Percentiles rank a stretch among this genome's conserved stretches.
These are phyloP conservation scores for Parasarocladium wereldwijsianum DNA, from an alignment of 2,329 filamentous ascomycete species.

Conservation along the genomic window DNA sequence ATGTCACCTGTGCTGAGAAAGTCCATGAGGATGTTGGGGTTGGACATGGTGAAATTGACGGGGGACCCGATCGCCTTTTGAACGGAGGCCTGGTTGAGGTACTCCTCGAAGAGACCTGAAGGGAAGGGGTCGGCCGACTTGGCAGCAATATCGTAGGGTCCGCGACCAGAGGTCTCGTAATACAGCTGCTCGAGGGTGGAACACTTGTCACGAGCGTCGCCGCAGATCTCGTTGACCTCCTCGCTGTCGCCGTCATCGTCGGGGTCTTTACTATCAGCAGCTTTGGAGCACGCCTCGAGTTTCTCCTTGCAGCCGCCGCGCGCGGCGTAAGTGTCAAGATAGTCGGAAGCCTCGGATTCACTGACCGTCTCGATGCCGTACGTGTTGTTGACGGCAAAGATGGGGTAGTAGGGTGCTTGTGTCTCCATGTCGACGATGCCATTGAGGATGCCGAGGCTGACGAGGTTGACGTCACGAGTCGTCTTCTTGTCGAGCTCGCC, in stretches of 20 bases:
- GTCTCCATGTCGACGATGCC: slow-evolving; percentile 34
- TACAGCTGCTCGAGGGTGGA: slow-evolving; percentile 8
- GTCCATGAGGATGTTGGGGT: slow-evolving; percentile 6
- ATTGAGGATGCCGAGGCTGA: slow-evolving; percentile 41
- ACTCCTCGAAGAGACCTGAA: slow-evolving; percentile 6
- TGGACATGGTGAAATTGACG: slow-evolving; percentile 6
- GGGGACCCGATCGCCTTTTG: slow-evolving; percentile 5
- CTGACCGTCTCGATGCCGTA: slow-evolving; percentile 17
- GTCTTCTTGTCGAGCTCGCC: slow-evolving; percentile 18
- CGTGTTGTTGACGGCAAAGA: slow-evolving; percentile 18
- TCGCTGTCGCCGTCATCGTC: slow-evolving; percentile 8
- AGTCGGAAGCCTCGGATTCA: slow-evolving; percentile 13
- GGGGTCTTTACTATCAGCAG: slow-evolving; percentile 8
- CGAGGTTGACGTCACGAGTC: slow-evolving; percentile 25
- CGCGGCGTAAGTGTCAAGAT: slow-evolving; percentile 11
- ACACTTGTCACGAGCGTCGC: slow-evolving; percentile 7
- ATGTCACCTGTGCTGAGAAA: slow-evolving; percentile 7
- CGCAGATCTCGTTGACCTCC: slow-evolving; percentile 7
- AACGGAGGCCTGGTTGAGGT: slow-evolving; percentile 8
- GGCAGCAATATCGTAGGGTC: slow-evolving; percentile 11
- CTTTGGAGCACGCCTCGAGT: slow-evolving; percentile 10
- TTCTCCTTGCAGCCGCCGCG: slow-evolving; percentile 7
- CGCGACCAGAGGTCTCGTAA: slow-evolving; percentile 6
- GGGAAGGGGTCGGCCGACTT: slow-evolving; percentile 9
- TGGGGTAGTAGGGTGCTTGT: slow-evolving; percentile 17